Evolutionary conservation across 306 rosid genomes (phyloP), one percentile per base, ranked within the genome.

Genomic region (Lagenaria siceraria): DNA sequence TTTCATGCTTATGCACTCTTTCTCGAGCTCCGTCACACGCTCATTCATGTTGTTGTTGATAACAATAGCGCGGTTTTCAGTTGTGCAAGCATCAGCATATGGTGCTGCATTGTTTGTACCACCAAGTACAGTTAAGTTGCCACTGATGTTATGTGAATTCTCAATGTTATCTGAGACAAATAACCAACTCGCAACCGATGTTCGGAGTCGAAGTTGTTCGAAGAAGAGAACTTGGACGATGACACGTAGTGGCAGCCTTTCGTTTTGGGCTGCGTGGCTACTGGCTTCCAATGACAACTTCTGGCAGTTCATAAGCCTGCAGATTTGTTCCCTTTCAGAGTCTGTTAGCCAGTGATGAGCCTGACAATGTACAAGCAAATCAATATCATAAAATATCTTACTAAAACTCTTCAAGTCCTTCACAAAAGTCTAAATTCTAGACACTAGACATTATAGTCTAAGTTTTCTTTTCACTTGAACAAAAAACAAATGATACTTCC

Each of bases 251-350:
- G 98, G 98, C 14, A 93, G 76, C 89, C 97, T 86, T 87, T 93
- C 98, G 19, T 93, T 93, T 81, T 93, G 96, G 10, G 97, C 92
- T n/a, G 97, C 97, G 27, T 93, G 98, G 5, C 92, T 91, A 92
- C 96, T 93, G 64, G 93, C 96, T 86, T 93, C 98, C 81, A 93
- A 48, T 53, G 97, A 93, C 18, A 93, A 91, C 83, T 93, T 93
- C 86, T 91, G 98, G 91, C 96, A 93, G 75, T 93, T 93, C 90
- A 93, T 85, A 25, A 91, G 85, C 88, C 90, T 79, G 84, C 96
- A 91, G 42, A 93, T 79, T 80, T 93, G 97, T 79, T 91, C 98
- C 90, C 85, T 93, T 86, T 93, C 97, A 0, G 90, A 85, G 59
- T 91, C 96, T 63, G 92, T 87, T 70, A 93, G 84, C 97, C 97